Evolutionary conservation across 2,329 filamentous ascomycete genomes (phyloP), one percentile per base, ranked within the genome.

Genomic region (Calcarisporium arbuscula): DNA sequence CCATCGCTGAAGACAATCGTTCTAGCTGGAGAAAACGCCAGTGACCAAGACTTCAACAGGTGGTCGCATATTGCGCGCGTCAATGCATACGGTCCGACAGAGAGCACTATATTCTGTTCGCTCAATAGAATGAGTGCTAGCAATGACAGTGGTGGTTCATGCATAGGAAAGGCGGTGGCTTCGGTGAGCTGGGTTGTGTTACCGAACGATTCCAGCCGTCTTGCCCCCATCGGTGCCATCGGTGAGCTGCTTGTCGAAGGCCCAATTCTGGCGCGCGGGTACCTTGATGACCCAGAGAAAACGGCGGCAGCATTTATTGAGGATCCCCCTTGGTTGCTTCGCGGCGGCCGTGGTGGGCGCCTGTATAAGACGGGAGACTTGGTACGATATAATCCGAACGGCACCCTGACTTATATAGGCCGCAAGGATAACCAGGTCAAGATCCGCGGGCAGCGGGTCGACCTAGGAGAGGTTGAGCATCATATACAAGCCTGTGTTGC

Each of bases 401-500:
- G 63, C 1, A 51, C 49, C 11, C 47, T 72, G 8, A 44, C 57
- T 0, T 71, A 64, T 32, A 44, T 70, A 19, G 72, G 70, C 28
- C 60, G 74, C 11, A 74, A 72, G 41, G 74, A 79, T 42, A 63
- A 62, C 0, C 74, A 78, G 46, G 63, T 77, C 32, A 80, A 80
- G 50, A 53, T 79, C 7, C 64, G 67, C n/a, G 79, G 78, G 16
- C 76, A 68, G 40, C 54, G 73, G 32, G 60, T 74, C 29, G 78
- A 72, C 52, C 57, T 72, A n/a, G 47, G 41, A 0, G 51, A 52
- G 28, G 23, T 53, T 8, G 51, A 52, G 26, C 22, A 43, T 5
- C 34, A 36, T 2, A 28, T 50, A 14, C 11, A 23, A 2, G 28
- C 34, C 14, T 18, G 16, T 3, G 22, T 42, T 3, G n/a, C 38